phyloP scores from a whole-genome alignment of 1,139 yeast genomes.

The Geotrichum klebahnii region DNA sequence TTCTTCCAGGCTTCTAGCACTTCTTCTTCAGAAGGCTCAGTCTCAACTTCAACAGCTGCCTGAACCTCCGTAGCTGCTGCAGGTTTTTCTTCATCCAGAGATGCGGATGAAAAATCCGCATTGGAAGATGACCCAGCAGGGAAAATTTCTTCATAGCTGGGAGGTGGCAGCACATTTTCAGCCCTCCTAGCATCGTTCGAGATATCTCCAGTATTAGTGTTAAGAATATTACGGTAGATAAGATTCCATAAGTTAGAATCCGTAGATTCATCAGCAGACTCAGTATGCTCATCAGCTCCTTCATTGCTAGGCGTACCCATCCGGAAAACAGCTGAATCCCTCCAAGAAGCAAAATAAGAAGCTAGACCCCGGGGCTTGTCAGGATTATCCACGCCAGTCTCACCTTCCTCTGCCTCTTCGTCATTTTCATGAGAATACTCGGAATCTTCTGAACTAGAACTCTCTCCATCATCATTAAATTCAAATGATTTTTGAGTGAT shows the following conservation, averaged over 20 bases:
- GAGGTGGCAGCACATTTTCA: constrained; percentile 39
- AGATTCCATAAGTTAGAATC: constrained; percentile 5
- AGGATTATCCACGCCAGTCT: constrained; percentile 33
- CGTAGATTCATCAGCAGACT: neutral
- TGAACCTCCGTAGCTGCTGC: constrained; percentile 26
- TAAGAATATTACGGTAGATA: constrained; percentile 1
- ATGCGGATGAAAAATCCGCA: constrained; percentile 38
- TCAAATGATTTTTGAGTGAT: constrained; percentile 17
- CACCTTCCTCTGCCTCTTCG: constrained; percentile 24
- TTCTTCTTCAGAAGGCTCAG: constrained; percentile 28
- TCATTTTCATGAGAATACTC: constrained; percentile 36
- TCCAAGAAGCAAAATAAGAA: constrained; percentile 16
- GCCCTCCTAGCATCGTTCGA: constrained; percentile 1
- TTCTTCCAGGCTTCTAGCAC: constrained; percentile 31
- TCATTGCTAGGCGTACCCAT: neutral
- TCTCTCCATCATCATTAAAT: constrained; percentile 14
- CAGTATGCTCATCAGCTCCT: constrained; percentile 3
- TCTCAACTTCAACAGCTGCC: constrained; percentile 22
- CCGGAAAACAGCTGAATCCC: constrained; percentile 14
- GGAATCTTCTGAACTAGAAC: neutral
- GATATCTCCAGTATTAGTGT: constrained; percentile 15
- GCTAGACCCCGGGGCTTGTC: constrained; percentile 19
- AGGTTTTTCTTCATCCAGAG: constrained; percentile 25
- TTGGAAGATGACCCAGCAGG: constrained; percentile 54
- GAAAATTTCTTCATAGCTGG: constrained; percentile 76